Percentiles rank a stretch among this genome's conserved stretches.
Conservation (phyloP, 345 rosid genomes). For the Anastatica hierochuntica region DNA sequence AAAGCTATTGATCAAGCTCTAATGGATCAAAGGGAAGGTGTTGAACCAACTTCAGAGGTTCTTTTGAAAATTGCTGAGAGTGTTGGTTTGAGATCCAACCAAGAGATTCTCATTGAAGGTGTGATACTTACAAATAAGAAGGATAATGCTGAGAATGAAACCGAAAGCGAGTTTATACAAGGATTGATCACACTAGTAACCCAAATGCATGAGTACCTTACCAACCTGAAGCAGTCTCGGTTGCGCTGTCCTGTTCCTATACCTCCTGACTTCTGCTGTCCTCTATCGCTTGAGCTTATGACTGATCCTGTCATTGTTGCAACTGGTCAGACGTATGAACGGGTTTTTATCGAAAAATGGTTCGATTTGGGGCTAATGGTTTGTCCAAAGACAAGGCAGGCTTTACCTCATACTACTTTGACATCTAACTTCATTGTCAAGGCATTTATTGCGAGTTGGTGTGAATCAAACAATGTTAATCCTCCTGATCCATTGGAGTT, state of each 20-base stretch:
- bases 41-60: conserved; percentile 49
- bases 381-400: conserved; percentile 84
- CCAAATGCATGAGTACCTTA: conserved; percentile 60
- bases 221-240: conserved; percentile 52
- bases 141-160: conserved; percentile 62
- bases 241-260: conserved; percentile 49
- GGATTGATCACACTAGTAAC: conserved; percentile 49
- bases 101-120: conserved; percentile 77
- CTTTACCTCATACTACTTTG: conserved; percentile 52
- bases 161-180: conserved; percentile 51
- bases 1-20: conserved; percentile 41
- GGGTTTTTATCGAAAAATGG: conserved; percentile 76
- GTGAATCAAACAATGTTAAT: conserved; percentile 68
- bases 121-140: conserved; percentile 74
- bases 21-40: conserved; percentile 44
- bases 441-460: conserved; percentile 90
- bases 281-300: conserved; percentile 92
- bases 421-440: conserved; percentile 85
- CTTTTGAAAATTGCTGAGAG: conserved; percentile 54
- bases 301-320: conserved; percentile 88
- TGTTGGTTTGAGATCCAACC: conserved; percentile 73
- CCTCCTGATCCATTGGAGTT: conserved; percentile 68
- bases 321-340: conserved; percentile 90
- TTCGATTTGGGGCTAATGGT: conserved; percentile 79
- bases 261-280: conserved; percentile 82